Evolutionary conservation across 208 protist genomes (phyloP).

Genomic region (Trypanosoma platydactyli): DNA sequence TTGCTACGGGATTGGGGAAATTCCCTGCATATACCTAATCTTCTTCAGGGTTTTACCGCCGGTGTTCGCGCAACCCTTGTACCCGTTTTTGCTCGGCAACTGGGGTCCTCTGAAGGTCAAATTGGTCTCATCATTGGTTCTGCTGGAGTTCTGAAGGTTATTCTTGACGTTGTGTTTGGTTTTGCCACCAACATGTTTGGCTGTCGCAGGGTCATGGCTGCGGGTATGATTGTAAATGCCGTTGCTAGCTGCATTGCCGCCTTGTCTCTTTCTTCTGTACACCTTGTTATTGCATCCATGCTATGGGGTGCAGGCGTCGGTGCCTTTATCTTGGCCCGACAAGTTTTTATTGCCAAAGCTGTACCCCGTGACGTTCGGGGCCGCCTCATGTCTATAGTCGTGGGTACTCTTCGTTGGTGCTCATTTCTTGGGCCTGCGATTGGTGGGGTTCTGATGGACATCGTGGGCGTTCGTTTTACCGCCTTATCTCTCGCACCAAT

Average conservation of each 20-base stretch:
- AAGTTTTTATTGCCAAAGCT: conserved; percentile 23
- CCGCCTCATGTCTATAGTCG: conserved; percentile 24
- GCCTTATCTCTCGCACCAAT: conserved; percentile 17
- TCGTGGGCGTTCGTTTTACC: background rate
- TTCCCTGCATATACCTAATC: conserved; percentile 23
- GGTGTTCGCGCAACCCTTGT: conserved; percentile 19
- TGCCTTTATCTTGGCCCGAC: conserved; percentile 13
- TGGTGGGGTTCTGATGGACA: conserved; percentile 6
- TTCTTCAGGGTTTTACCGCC: conserved; percentile 9
- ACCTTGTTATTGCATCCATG: conserved; percentile 11
- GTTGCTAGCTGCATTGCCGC: conserved; percentile 9
- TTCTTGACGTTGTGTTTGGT: conserved; percentile 14
- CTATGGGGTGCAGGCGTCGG: conserved; percentile 21
- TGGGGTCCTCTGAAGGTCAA: conserved; percentile 11
- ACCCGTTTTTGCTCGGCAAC: conserved; percentile 15
- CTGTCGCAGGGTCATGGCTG: conserved; percentile 8
- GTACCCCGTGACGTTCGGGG: conserved; percentile 21
- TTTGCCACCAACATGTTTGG: conserved; percentile 13
- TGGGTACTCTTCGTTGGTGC: conserved; percentile 16
- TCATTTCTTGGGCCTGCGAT: conserved; percentile 13
- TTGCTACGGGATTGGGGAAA: conserved; percentile 9
- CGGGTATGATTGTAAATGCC: conserved; percentile 16
- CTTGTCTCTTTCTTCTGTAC: background rate
- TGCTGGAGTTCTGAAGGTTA: conserved; percentile 14
- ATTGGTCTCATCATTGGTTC: conserved; percentile 22